Percentiles rank a stretch among this genome's conserved stretches.
Conservation (phyloP, 306 rosid genomes). For the Prunus mira region DNA sequence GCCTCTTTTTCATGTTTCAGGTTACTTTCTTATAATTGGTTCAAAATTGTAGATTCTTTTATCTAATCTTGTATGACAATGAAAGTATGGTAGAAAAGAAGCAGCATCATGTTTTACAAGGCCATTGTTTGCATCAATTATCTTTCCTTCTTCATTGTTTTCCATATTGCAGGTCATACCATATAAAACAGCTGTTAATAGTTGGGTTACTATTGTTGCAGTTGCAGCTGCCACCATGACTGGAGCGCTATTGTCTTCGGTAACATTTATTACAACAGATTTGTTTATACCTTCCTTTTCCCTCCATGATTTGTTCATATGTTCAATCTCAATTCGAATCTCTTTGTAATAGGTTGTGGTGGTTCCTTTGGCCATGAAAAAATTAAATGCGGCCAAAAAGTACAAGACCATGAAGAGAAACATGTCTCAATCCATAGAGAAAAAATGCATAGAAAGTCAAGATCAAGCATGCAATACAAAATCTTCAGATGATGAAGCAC, state of each 20-base stretch:
- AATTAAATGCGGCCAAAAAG: not conserved
- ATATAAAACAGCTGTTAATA: not conserved
- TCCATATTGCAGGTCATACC: conserved; percentile 19
- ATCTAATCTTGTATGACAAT: not conserved
- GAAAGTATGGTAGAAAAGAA: not conserved
- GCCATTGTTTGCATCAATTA: not conserved
- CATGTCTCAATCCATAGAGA: not conserved
- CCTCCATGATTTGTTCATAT: not conserved
- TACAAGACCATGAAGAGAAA: conserved; percentile 15
- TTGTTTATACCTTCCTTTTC: not conserved
- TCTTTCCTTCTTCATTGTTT: not conserved
- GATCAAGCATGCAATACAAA: conserved; percentile 3
- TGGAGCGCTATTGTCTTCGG: conserved; percentile 24
- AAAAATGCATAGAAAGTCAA: conserved; percentile 2
- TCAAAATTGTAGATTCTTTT: too few species aligned
- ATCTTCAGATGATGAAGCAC: conserved; percentile 1
- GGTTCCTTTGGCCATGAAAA: conserved; percentile 24
- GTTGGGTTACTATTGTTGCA: conserved; percentile 15
- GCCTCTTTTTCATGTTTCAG: conserved; percentile 25
- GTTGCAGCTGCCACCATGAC: conserved; percentile 13
- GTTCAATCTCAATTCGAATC: not conserved
- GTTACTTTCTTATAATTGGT: not conserved
- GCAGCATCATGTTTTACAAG: not conserved
- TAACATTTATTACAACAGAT: not conserved
- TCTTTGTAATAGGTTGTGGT: conserved; percentile 6